Conservation (phyloP, 768 basidiomycete genomes). For the Ramaria sp. region DNA sequence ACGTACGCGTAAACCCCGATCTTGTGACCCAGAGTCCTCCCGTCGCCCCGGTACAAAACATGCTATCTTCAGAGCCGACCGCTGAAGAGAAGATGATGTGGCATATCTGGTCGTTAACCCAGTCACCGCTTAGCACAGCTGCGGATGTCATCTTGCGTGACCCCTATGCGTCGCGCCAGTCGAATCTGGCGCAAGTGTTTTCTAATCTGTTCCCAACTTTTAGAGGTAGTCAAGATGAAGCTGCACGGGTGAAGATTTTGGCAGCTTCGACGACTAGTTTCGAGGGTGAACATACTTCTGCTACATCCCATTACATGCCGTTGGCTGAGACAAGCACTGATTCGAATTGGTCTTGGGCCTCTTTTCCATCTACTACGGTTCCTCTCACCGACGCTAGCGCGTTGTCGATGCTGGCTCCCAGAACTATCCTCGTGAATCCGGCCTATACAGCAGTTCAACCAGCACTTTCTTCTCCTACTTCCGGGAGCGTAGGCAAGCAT, state of each 20-base stretch:
- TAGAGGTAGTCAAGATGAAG: not conserved
- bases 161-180: not conserved
- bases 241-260: not conserved
- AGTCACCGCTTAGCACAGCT: not conserved
- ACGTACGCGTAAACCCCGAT: not conserved
- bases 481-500: too few species aligned
- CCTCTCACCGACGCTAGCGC: too few species aligned
- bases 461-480: too few species aligned
- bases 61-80: not conserved
- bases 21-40: not conserved
- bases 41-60: too few species aligned
- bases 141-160: not conserved
- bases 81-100: not conserved
- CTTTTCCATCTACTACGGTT: not conserved
- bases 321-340: not conserved
- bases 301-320: not conserved
- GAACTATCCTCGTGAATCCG: too few species aligned
- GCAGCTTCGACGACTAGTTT: too few species aligned
- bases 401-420: too few species aligned
- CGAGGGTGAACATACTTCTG: not conserved
- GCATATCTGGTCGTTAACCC: not conserved
- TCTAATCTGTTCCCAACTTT: not conserved
- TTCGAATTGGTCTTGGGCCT: not conserved
- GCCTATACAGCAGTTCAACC: too few species aligned
- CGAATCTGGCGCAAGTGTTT: not conserved